Percentiles rank a stretch among this genome's conserved stretches.
These are phyloP conservation scores for Zea luxurians DNA, from an alignment of 176 grass and related monocot species.

Conservation along the genomic window DNA sequence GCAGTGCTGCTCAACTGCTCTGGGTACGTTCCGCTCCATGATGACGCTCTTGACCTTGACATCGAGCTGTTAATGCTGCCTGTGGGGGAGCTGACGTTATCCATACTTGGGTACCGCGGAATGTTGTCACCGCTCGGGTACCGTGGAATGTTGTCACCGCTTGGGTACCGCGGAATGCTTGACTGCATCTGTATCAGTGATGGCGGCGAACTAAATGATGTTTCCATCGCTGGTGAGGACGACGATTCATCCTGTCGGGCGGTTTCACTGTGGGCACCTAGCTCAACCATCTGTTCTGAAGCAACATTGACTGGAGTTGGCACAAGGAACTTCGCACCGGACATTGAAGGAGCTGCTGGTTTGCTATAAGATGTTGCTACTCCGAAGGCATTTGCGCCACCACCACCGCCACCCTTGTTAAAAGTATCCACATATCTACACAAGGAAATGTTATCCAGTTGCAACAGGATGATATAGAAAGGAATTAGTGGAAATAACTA, in stretches of 20 bases:
- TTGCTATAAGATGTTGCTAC: conserved; percentile 45
- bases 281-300: conserved; percentile 32
- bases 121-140: conserved; percentile 44
- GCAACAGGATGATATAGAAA: not conserved
- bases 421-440: conserved; percentile 92
- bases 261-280: conserved; percentile 16
- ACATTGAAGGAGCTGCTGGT: conserved; percentile 47
- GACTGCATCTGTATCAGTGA: conserved; percentile 29
- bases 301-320: conserved; percentile 42
- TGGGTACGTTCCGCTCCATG: conserved; percentile 69
- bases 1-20: conserved; percentile 34
- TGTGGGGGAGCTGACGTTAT: conserved; percentile 49
- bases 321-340: conserved; percentile 69
- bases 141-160: too few relatives aligned
- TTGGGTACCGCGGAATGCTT: conserved; percentile 36
- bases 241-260: conserved; percentile 17
- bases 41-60: conserved; percentile 60
- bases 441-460: conserved; percentile 4
- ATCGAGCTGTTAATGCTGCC: conserved; percentile 32
- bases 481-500: not conserved
- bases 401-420: conserved; percentile 72
- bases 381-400: conserved; percentile 41
- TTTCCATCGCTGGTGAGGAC: conserved; percentile 20
- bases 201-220: conserved; percentile 43
- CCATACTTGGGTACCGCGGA: conserved; percentile 64